Evolutionary conservation across 2,329 filamentous ascomycete species (phyloP).

Genomic region (Cyphellophora attinorum): DNA sequence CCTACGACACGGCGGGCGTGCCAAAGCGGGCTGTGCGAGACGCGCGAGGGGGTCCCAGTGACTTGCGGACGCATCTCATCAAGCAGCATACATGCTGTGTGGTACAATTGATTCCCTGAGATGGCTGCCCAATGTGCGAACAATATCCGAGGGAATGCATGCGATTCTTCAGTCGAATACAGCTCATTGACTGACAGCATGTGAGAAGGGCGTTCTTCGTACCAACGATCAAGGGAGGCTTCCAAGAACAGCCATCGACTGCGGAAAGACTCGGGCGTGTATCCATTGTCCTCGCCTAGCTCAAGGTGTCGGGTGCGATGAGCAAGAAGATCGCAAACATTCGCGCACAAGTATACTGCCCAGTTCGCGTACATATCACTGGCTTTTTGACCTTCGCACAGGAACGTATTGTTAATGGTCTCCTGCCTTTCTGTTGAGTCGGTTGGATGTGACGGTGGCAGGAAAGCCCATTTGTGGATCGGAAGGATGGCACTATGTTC

Average conservation of each 20-base stretch:
- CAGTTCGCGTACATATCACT: slow-evolving; percentile 52
- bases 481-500: slow-evolving; percentile 40
- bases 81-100: slow-evolving; percentile 45
- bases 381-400: slow-evolving; percentile 27
- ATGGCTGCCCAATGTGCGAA: slow-evolving; percentile 47
- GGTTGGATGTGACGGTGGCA: slow-evolving; percentile 21
- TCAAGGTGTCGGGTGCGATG: slow-evolving; percentile 40
- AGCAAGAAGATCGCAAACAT: slow-evolving; percentile 41
- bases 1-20: slow-evolving; percentile 48
- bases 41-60: slow-evolving; percentile 12
- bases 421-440: slow-evolving; percentile 17
- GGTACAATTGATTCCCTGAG: slow-evolving; percentile 48
- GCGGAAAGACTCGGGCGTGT: slow-evolving; percentile 30
- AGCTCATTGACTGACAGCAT: slow-evolving; percentile 37
- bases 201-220: slow-evolving; percentile 35
- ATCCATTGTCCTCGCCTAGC: slow-evolving; percentile 37
- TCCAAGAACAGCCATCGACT: slow-evolving; percentile 40
- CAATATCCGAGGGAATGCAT: slow-evolving; percentile 41
- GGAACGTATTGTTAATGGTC: slow-evolving; percentile 5
- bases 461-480: slow-evolving; percentile 38
- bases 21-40: slow-evolving; percentile 39
- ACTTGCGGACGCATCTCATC: slow-evolving; percentile 34
- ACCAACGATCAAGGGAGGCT: slow-evolving; percentile 42
- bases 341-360: slow-evolving; percentile 47
- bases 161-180: not conserved